Evolutionary conservation across 2,329 filamentous ascomycete genomes (phyloP).

Genomic region (Aphanocladium album): DNA sequence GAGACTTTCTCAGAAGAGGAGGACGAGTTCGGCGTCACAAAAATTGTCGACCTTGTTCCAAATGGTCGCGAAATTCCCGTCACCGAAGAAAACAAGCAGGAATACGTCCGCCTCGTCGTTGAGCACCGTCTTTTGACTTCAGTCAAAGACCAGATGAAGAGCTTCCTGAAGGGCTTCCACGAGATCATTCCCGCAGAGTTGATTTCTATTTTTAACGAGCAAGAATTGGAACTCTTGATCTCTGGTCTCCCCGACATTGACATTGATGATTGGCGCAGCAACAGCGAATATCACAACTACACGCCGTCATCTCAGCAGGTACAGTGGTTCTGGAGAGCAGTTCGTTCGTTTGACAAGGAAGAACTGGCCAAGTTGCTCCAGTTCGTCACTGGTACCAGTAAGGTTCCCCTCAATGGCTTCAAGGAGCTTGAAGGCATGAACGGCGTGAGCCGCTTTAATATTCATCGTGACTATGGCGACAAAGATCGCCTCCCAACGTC

Average conservation of each 20-base stretch:
- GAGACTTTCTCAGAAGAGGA: constrained; percentile 94
- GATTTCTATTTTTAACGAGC: constrained; percentile 96
- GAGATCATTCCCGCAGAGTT: constrained; percentile 94
- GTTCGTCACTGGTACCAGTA: constrained; percentile 97
- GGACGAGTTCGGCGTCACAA: constrained; percentile 86
- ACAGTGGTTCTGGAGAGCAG: constrained; percentile 98
- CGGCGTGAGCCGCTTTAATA: constrained; percentile 95
- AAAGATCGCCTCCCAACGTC: constrained; percentile 94
- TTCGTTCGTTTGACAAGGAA: constrained; percentile 97
- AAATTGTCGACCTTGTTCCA: constrained; percentile 78
- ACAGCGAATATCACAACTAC: constrained; percentile 98
- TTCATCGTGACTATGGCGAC: constrained; percentile 94
- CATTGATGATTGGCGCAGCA: constrained; percentile 98
- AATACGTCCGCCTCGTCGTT: constrained; percentile 90
- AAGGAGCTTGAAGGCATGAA: constrained; percentile 99
- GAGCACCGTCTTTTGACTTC: constrained; percentile 90
- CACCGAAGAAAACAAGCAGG: constrained; percentile 97
- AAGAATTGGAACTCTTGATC: constrained; percentile 93
- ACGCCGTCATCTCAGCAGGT: constrained; percentile 90
- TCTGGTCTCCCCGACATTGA: constrained; percentile 97
- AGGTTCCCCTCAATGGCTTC: constrained; percentile 97
- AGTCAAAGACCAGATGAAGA: constrained; percentile 88
- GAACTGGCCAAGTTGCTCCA: constrained; percentile 95
- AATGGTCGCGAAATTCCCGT: constrained; percentile 89
- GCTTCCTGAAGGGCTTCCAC: constrained; percentile 94